phyloP scores from a whole-genome alignment of 768 basidiomycete genomes.

The Mycena haematopus region DNA sequence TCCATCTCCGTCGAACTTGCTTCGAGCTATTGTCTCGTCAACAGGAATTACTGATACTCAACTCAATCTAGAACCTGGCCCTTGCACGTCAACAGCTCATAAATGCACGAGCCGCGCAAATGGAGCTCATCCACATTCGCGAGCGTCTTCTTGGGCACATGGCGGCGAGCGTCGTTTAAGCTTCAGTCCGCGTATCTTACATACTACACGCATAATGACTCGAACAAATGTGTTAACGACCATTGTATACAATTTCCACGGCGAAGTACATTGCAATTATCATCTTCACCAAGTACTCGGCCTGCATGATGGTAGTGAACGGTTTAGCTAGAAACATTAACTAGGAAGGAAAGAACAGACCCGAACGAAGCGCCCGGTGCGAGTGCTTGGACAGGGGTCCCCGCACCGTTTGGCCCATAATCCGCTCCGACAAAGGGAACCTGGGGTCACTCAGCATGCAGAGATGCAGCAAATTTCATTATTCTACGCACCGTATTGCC shows the following conservation, averaged over 20 bases:
- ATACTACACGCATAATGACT: background rate
- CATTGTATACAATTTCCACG: background rate
- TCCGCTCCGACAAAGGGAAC: conserved; percentile 37
- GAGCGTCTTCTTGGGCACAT: conserved; percentile 54
- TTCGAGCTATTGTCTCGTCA: background rate
- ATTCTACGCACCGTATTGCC: conserved; percentile 38
- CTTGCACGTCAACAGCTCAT: conserved; percentile 51
- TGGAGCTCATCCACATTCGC: conserved; percentile 52
- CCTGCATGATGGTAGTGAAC: background rate
- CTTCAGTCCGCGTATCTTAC: too few relatives aligned
- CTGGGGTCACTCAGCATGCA: background rate
- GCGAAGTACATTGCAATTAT: background rate
- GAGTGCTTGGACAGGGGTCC: conserved; percentile 38
- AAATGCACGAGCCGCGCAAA: conserved; percentile 49
- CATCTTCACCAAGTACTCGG: conserved; percentile 12
- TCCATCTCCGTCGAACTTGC: background rate
- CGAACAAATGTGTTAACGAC: background rate
- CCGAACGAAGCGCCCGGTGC: conserved; percentile 41
- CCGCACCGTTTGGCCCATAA: conserved; percentile 28
- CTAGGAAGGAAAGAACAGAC: conserved; percentile 24
- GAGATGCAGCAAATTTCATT: background rate
- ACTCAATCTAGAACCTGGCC: conserved; percentile 47
- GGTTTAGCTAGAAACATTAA: background rate
- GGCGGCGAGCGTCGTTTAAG: conserved; percentile 47
- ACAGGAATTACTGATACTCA: background rate